A percentile compares a stretch with the other conserved stretches of the same genome.
phyloP scores from a whole-genome alignment of 495 filamentous ascomycete species.

The Penicillium canescens region DNA sequence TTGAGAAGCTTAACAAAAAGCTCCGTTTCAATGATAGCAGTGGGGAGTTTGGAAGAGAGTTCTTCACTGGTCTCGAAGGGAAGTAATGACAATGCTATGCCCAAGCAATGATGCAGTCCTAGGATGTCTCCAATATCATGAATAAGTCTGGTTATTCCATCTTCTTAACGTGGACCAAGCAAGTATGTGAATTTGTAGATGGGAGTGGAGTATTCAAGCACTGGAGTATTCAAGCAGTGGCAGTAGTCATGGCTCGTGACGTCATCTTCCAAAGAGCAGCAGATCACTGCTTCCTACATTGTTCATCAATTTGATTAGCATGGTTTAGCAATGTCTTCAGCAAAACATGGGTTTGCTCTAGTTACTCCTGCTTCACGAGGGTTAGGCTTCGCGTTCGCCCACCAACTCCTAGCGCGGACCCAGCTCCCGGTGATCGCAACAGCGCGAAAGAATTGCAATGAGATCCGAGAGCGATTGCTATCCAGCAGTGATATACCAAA shows the following conservation, averaged over 20 bases:
- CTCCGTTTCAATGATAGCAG: slow-evolving; percentile 61
- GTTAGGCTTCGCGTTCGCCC: slow-evolving; percentile 70
- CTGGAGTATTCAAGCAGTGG: too few species aligned
- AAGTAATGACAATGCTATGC: slow-evolving; percentile 33
- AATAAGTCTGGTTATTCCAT: too few species aligned
- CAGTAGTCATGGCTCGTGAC: neutral
- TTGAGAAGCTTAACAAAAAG: slow-evolving; percentile 55
- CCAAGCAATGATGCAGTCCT: too few species aligned
- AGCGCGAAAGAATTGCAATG: slow-evolving; percentile 56
- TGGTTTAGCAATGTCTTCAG: slow-evolving; percentile 6
- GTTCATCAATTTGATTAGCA: neutral
- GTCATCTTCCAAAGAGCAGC: neutral
- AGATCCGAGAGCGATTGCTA: slow-evolving; percentile 54
- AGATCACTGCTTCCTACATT: neutral
- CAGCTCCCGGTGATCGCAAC: slow-evolving; percentile 71
- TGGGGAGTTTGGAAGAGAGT: slow-evolving; percentile 53
- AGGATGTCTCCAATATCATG: too few species aligned
- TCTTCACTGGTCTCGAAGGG: slow-evolving; percentile 64
- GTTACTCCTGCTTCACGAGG: slow-evolving; percentile 69
- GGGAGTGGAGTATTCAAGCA: too few species aligned
- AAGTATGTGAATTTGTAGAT: too few species aligned
- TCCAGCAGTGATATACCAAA: slow-evolving; percentile 32
- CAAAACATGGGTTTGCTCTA: slow-evolving; percentile 25
- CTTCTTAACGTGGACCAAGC: too few species aligned
- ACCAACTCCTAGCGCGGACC: slow-evolving; percentile 65